Evolutionary conservation across 2,329 filamentous ascomycete genomes (phyloP).

Genomic region (Fusarium heterosporum): DNA sequence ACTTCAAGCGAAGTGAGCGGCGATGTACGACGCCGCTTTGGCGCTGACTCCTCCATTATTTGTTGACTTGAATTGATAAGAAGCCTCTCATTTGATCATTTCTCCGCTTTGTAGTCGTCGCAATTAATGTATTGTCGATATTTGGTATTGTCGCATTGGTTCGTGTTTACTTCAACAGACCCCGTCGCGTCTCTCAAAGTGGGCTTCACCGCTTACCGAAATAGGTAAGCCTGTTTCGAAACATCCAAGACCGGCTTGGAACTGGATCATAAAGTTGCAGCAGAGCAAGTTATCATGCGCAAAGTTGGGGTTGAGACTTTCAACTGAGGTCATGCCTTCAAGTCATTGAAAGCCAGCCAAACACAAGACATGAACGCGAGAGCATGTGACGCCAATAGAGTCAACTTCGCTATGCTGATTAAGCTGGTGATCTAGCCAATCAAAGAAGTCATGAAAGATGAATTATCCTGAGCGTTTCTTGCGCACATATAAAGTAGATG

Average conservation of each 20-base stretch:
- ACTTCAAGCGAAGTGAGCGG: constrained; percentile 55
- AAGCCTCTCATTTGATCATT: constrained; percentile 25
- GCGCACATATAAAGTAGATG: background rate
- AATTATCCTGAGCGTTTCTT: background rate
- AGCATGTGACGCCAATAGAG: constrained; percentile 29
- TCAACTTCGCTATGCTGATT: background rate
- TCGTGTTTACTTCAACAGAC: constrained; percentile 43
- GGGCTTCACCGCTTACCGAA: constrained; percentile 46
- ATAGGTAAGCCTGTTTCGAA: constrained; percentile 8
- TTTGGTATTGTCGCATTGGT: constrained; percentile 40
- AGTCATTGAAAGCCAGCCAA: background rate
- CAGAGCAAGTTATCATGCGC: background rate
- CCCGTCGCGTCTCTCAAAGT: constrained; percentile 43
- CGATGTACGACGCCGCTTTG: constrained; percentile 74
- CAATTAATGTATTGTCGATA: constrained; percentile 11
- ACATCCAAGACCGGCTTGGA: background rate
- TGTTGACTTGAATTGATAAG: background rate
- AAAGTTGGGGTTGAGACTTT: background rate
- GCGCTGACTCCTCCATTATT: constrained; percentile 65
- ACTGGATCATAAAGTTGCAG: background rate
- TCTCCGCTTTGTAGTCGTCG: background rate
- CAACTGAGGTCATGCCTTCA: background rate
- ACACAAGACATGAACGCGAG: constrained; percentile 15
- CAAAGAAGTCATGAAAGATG: background rate
- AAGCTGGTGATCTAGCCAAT: background rate